phyloP scores from a whole-genome alignment of 2,329 filamentous ascomycete species.

The Rutstroemia sydowiana region DNA sequence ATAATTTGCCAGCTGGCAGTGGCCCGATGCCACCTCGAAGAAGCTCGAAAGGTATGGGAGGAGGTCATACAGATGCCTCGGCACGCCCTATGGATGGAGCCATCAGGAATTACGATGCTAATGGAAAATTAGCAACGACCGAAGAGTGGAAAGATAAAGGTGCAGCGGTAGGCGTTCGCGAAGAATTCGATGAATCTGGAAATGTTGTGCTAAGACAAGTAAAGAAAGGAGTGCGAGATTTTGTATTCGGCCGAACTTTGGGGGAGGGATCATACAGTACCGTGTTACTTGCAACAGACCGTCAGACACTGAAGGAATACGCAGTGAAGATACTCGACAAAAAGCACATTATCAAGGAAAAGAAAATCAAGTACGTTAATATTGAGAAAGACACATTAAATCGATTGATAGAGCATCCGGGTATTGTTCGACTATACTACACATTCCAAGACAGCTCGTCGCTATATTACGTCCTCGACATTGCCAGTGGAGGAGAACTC shows the following conservation, averaged over 20 bases:
- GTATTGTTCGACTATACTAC: constrained; percentile 94
- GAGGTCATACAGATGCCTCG: constrained; percentile 39
- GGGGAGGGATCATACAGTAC: constrained; percentile 98
- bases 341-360: constrained; percentile 98
- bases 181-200: constrained; percentile 80
- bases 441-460: constrained; percentile 97
- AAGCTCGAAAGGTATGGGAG: constrained; percentile 64
- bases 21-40: constrained; percentile 65
- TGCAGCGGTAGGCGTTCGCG: constrained; percentile 74
- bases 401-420: constrained; percentile 89
- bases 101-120: constrained; percentile 43
- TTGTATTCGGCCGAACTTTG: constrained; percentile 82
- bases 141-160: constrained; percentile 96
- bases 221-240: constrained; percentile 96
- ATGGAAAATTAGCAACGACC: constrained; percentile 53
- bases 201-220: constrained; percentile 74
- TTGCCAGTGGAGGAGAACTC: constrained; percentile 87
- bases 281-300: constrained; percentile 85
- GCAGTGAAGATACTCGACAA: constrained; percentile 98
- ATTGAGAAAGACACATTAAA: constrained; percentile 99
- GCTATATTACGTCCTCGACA: constrained; percentile 91
- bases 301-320: constrained; percentile 91
- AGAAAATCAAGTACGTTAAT: constrained; percentile 99
- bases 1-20: constrained; percentile 43
- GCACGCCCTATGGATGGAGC: constrained; percentile 23